Evolutionary conservation across 2,329 filamentous ascomycete genomes (phyloP), one percentile per base, ranked within the genome.

Genomic region (Triangularia verruculosa): DNA sequence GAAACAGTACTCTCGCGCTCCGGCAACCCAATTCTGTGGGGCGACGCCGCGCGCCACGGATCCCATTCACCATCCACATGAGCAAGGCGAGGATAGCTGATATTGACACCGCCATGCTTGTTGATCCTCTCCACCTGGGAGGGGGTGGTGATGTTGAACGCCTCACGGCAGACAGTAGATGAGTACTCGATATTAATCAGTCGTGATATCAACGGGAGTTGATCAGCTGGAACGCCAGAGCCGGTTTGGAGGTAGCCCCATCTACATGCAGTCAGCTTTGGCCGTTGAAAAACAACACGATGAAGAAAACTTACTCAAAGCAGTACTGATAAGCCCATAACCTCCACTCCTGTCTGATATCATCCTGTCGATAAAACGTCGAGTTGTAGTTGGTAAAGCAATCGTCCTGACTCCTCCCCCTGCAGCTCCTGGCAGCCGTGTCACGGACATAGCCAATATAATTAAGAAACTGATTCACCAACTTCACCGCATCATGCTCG

Each of bases 221-320:
- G 82, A 63, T 84, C 78, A 0, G 78, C 70, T 0, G 91, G 91
- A 0, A 88, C 86, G 25, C 87, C 85, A 4, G 86, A 88, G 56
- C 92, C 91, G 0, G 89, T 92, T 68, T 89, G 84, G 57, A 93
- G 85, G 76, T 86, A 95, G 9, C 91, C 92, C 91, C 90, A 95
- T 47, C 39, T n/a, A n/a, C n/a, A n/a, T n/a, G n/a, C n/a, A n/a
- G n/a, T n/a, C n/a, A n/a, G n/a, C n/a, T n/a, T n/a, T 47, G n/a
- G n/a, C 20, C 39, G 13, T 13, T 4, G 13, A 39, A 56, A 68
- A 4, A 68, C 55, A 67, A 70, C 66, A 71, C 72, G 62, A 47
- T 55, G 25, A 39, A 9, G 39, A 20, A 11, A n/a, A 43, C 39
- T 20, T 12, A 47, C 77, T 86, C 79, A 5, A 82, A 84, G 75